Base-by-base conservation (phyloP, 2,329 filamentous ascomycete genomes). In the Venturia effusa region DNA sequence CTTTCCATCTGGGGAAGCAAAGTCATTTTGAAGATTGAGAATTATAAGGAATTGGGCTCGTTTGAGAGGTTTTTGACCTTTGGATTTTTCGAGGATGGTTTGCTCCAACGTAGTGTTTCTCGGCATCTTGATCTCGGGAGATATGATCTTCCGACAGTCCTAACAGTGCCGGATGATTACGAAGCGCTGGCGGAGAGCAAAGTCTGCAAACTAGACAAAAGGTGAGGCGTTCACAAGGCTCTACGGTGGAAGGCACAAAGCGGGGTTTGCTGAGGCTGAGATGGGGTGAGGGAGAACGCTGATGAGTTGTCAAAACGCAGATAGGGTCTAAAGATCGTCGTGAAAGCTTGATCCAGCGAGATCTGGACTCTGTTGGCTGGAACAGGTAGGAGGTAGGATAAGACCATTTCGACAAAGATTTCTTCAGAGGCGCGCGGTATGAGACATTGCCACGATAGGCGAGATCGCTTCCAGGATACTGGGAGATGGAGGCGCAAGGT, bases 11-110 rank as follows among this genome's bases (percentile, higher is more conserved):
- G 83, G 76, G 7, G 84, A 81, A 65, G 95, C 77, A 70, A 97
- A 96, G 73, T 97, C 93, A 70, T 95, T 91, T 72, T 97, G 94
- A 41, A 96, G 84, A 70, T 96, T 93, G 67, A 97, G 81, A 22
- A 95, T 78, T 24, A 97, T 79, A 54, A 99, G 80, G 0, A 90
- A 93, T 75, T 85, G 84, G 4, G 22, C 22, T 27, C 45, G 45
- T 19, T 34, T 34, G 17, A 32, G 51, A 34, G 51, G 51, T 1
- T n/a, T 34, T 34, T 57, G 27, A 51, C 45, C 45, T 27, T 57
- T 57, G 17, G 51, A 32, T 17, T 57, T 57, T 57, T 34, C 30
- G 30, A 57, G 15, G 30, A 57, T 19, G 15, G 15, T n/a, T 17
- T 32, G 51, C 51, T 57, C 51, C 15, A 32, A 24, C 7, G 30